Base-by-base conservation (phyloP, 176 grass and related monocot species). In the Poa pratensis region DNA sequence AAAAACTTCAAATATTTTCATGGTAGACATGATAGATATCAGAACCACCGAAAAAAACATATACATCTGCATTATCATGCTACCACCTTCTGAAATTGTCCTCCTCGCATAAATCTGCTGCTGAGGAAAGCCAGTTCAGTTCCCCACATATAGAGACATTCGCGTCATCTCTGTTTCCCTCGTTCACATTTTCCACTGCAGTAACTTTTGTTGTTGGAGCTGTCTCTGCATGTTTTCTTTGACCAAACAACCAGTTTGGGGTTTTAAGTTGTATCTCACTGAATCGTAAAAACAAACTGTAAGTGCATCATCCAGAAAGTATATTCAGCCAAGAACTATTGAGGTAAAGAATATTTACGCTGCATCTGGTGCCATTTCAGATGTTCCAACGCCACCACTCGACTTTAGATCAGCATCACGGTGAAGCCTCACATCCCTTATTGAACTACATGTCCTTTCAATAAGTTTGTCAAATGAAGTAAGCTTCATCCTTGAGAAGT, bases 221-320 rank as follows among this genome's bases (percentile, higher is more conserved):
- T 68, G 45, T 82, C 84, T 92, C 93, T 43, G 89, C 85, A 5
- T 95, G 88, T 81, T 98, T 98, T 49, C 90, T 98, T 87, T 98
- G 96, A 73, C 96, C 93, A 87, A 98, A 98, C 84, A 95, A 86
- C 96, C 96, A 98, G 83, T 94, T 98, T 30, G 93, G 90, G 75
- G 75, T 95, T 85, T 87, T 98, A 62, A 98, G 92, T 53, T 98
- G 96, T 90, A 98, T 94, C 89, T 98, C 96, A 73, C 96, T 95
- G 89, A 83, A 89, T 24, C 67, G 58, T 40, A 82, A 16, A 73
- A 37, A 43, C 51, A 52, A 75, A 55, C 12, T 75, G 42, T 84
- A 50, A 81, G 76, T 5, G 24, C 50, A 68, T 32, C 55, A 67
- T 68, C 27, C 69, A 65, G 7, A 68, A 61, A 39, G 69, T 22